Base-by-base conservation (phyloP, 2,329 filamentous ascomycete genomes). In the Ceratocystis colombiana region DNA sequence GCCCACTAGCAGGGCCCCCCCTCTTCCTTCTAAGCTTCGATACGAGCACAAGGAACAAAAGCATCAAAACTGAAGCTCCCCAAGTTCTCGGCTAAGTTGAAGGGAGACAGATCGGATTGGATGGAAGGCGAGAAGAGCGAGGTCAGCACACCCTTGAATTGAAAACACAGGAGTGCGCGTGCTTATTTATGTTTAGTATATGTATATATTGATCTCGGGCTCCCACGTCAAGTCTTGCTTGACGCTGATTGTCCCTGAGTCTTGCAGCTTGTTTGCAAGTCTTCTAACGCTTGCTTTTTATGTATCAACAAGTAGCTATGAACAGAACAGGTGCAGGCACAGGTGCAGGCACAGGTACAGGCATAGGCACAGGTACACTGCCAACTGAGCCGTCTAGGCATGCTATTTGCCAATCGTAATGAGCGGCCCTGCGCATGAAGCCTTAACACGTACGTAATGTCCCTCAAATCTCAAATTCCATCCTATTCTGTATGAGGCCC, bases 401-500 rank as follows among this genome's bases (percentile, higher is more conserved):
- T 48, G 45, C 45, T n/a, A 50, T 50, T 20, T 50, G 48, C n/a
- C 28, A 57, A 57, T 30, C 12, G 25, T 25, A 57, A 17, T 57
- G 22, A 30, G 37, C 28, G 53, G 53, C 53, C 25, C 53, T 59
- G 55, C 5, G 28, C 55, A 59, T 59, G 55, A 37, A 59, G 28
- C 55, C 28, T 33, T 25, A 59, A 37, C 55, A 28, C 55, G 17
- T 8, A 28, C 61, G 28, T 25, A 48, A 46, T 62, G 61, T 46
- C 37, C 45, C 61, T 62, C 61, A 45, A 45, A 48, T 48, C 45
- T 30, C 61, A 62, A 62, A 46, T 28, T 62, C 22, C 61, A 62
- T 62, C 37, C 22, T n/a, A 28, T 48, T 62, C 37, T 62, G 37
- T 45, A 17, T 45, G 61, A 45, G 61, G 45, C 61, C 37, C 45